Evolutionary conservation across 176 grass and related monocot species (phyloP).

Genomic region (Aegilops umbellulata): DNA sequence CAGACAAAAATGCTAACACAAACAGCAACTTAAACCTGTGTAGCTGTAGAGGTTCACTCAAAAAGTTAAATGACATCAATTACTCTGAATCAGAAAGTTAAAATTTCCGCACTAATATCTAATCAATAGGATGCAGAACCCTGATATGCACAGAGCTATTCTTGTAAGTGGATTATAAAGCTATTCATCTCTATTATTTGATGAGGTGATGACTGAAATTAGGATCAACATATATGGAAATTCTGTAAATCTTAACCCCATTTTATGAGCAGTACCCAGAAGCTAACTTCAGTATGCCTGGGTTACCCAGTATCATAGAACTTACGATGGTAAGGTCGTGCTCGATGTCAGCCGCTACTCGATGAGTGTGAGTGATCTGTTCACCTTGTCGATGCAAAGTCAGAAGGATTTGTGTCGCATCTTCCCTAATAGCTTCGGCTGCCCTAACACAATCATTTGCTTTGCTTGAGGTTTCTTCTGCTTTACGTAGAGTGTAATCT

Average conservation of each 20-base stretch:
- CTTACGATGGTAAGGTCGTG: slow-evolving; percentile 87
- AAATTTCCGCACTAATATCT: not conserved
- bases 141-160: not conserved
- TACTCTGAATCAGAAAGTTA: slow-evolving; percentile 7
- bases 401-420: slow-evolving; percentile 69
- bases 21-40: not conserved
- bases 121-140: not conserved
- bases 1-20: not conserved
- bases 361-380: slow-evolving; percentile 78
- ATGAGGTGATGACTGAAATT: slow-evolving; percentile 20
- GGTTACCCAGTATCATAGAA: slow-evolving; percentile 9
- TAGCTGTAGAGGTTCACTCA: not conserved
- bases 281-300: not conserved
- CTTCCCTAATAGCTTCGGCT: slow-evolving; percentile 87
- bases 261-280: not conserved
- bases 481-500: slow-evolving; percentile 58
- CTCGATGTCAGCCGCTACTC: slow-evolving; percentile 67
- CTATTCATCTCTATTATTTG: not conserved
- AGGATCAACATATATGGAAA: not conserved
- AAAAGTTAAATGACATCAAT: not conserved
- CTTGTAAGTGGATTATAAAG: not conserved
- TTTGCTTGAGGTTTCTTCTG: slow-evolving; percentile 64
- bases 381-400: slow-evolving; percentile 85
- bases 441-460: slow-evolving; percentile 79
- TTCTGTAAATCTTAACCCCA: not conserved